phyloP scores from a whole-genome alignment of 495 filamentous ascomycete species.

The Gamarada debralockiae region DNA sequence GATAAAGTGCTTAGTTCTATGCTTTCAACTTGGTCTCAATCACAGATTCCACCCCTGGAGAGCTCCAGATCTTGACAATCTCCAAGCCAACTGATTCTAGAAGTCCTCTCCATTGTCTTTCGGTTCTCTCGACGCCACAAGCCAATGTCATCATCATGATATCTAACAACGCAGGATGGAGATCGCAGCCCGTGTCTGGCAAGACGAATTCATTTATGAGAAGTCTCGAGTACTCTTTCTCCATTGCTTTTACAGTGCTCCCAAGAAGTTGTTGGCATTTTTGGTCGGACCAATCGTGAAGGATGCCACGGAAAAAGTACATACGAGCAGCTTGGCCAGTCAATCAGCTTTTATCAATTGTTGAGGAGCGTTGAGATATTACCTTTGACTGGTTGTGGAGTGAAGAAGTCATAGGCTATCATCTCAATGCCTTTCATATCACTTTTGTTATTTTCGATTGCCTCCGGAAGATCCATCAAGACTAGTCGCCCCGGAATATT shows the following conservation, averaged over 20 bases:
- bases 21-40: background rate
- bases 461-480: constrained; percentile 45
- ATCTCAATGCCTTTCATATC: constrained; percentile 36
- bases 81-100: constrained; percentile 1
- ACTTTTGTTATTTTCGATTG: background rate
- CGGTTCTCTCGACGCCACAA: constrained; percentile 1
- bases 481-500: constrained; percentile 30
- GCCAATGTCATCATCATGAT: constrained; percentile 32
- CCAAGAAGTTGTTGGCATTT: constrained; percentile 17
- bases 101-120: constrained; percentile 4
- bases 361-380: background rate
- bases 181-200: constrained; percentile 14
- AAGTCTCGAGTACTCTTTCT: constrained; percentile 7
- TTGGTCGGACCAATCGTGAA: constrained; percentile 27
- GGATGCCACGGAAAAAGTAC: constrained; percentile 32
- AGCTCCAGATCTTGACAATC: constrained; percentile 1
- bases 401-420: constrained; percentile 46
- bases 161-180: constrained; percentile 27
- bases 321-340: constrained; percentile 25
- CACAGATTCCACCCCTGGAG: background rate
- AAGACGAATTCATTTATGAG: constrained; percentile 3
- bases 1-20: background rate
- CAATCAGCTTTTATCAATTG: background rate
- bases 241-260: constrained; percentile 31
- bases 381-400: constrained; percentile 37